Conservation (phyloP, 23 red algal genomes). For the Rhodosorus marinus region DNA sequence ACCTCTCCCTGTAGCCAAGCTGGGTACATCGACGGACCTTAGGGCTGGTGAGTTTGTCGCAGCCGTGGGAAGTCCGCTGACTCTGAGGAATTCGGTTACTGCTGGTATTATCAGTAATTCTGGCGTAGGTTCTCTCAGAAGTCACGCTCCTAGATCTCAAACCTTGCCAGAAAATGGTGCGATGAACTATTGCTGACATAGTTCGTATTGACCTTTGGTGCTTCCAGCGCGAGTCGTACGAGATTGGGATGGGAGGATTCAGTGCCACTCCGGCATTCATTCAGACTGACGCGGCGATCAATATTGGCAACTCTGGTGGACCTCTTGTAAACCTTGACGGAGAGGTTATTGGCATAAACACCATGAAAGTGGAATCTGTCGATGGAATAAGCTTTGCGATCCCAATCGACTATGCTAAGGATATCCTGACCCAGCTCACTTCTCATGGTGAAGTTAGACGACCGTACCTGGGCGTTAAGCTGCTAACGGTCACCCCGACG, state of each 20-base stretch:
- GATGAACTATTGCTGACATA: no score
- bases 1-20: slow-evolving; percentile 22
- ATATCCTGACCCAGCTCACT: slow-evolving; percentile 57
- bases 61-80: slow-evolving; percentile 69
- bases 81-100: slow-evolving; percentile 59
- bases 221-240: slow-evolving; percentile 45
- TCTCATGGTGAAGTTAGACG: slow-evolving; percentile 54
- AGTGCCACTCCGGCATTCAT: slow-evolving; percentile 67
- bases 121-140: no score
- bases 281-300: slow-evolving; percentile 87
- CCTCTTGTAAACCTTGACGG: slow-evolving; percentile 80
- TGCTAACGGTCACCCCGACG: neutral
- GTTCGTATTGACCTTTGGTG: no score
- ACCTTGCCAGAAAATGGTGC: no score
- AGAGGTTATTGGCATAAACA: slow-evolving; percentile 75
- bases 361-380: slow-evolving; percentile 60
- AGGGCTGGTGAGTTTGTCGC: slow-evolving; percentile 74
- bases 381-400: slow-evolving; percentile 85
- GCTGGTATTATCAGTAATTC: slow-evolving; percentile 71
- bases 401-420: slow-evolving; percentile 74
- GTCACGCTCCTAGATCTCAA: no score
- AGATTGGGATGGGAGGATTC: slow-evolving; percentile 14
- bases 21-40: slow-evolving; percentile 47
- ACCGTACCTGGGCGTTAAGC: slow-evolving; percentile 41
- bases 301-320: slow-evolving; percentile 77